These are phyloP conservation scores for Candida michaelii DNA, from an alignment of 805 yeast species.

Conservation along the genomic window DNA sequence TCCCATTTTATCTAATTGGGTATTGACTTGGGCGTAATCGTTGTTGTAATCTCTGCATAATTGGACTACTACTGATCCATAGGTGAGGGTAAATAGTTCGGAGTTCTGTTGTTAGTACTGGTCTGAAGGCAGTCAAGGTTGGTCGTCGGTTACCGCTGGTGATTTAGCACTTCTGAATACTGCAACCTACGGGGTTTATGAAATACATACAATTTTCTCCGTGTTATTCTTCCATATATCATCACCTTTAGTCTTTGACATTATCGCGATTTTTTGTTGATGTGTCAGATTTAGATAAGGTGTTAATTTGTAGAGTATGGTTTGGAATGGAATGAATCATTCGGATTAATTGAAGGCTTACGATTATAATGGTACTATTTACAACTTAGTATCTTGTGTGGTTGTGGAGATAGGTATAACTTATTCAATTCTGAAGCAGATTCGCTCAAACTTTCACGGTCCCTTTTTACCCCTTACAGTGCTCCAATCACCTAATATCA, in stretches of 20 bases:
- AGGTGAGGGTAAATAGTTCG: conserved; percentile 90
- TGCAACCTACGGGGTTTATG: too few species aligned
- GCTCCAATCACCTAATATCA: too few species aligned
- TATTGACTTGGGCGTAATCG: conserved; percentile 77
- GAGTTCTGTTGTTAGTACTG: conserved; percentile 53
- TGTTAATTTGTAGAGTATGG: not conserved
- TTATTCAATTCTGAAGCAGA: not conserved
- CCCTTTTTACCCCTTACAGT: not conserved
- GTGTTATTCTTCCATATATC: conserved; percentile 88
- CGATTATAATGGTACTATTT: not conserved
- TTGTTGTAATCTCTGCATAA: conserved; percentile 78
- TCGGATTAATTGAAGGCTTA: not conserved
- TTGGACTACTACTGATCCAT: conserved; percentile 92
- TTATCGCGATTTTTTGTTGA: conserved; percentile 6
- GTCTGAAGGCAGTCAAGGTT: not conserved
- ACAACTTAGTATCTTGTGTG: not conserved
- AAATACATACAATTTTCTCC: conserved; percentile 70
- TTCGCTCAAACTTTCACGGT: not conserved
- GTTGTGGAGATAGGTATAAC: not conserved
- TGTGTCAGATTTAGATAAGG: not conserved
- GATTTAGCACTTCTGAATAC: too few species aligned
- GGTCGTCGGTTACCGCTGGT: too few species aligned
- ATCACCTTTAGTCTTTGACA: conserved; percentile 54
- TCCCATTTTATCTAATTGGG: conserved; percentile 89
- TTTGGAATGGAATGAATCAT: too few species aligned